Evolutionary conservation across 805 yeast species (phyloP).

Genomic region (Metschnikowia peoriensis): DNA sequence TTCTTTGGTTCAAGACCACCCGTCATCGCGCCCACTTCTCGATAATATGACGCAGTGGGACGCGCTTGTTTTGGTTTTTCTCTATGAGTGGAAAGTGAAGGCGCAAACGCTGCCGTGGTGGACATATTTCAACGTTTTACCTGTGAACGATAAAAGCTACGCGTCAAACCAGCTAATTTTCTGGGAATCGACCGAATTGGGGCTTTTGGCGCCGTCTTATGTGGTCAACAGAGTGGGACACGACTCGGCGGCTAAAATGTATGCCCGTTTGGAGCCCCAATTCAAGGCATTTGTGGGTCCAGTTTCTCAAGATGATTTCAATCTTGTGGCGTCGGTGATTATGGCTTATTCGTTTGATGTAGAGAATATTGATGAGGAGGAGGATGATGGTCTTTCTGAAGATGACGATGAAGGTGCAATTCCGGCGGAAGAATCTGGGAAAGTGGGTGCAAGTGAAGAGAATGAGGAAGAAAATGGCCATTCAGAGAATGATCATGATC

Average conservation of each 20-base stretch:
- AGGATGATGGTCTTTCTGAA: constrained; percentile 15
- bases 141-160: constrained; percentile 39
- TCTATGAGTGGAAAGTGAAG: constrained; percentile 53
- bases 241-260: constrained; percentile 62
- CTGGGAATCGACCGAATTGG: constrained; percentile 68
- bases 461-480: constrained; percentile 1
- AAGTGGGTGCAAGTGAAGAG: too few relatives aligned
- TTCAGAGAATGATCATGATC: not conserved
- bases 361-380: constrained; percentile 32
- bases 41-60: constrained; percentile 68
- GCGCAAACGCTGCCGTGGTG: constrained; percentile 58
- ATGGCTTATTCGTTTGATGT: constrained; percentile 93
- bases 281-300: constrained; percentile 11
- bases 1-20: constrained; percentile 35
- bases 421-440: too few relatives aligned
- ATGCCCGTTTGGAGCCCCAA: constrained; percentile 21
- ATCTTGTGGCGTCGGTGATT: constrained; percentile 72
- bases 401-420: constrained; percentile 13
- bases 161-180: constrained; percentile 69
- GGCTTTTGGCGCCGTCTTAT: constrained; percentile 62
- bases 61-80: constrained; percentile 63
- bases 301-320: constrained; percentile 56
- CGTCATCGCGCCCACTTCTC: constrained; percentile 33
- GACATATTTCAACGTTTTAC: constrained; percentile 71
- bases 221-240: constrained; percentile 71